Percentiles rank a stretch among this genome's conserved stretches.
Evolutionary conservation across 1,139 yeast species (phyloP).

Genomic region (Oligophagozyma castellii): DNA sequence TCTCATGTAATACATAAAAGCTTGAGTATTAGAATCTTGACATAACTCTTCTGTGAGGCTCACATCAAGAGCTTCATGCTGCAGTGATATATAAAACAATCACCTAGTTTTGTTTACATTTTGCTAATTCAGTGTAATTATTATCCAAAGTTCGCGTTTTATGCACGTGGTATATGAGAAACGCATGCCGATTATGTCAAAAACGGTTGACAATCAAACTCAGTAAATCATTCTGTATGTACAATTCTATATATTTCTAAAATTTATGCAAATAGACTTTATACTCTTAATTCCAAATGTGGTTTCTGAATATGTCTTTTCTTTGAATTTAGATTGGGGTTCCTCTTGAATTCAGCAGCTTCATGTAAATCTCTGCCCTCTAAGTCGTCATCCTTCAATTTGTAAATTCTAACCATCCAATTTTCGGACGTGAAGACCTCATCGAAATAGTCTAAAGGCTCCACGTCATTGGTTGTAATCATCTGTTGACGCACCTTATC

Average conservation of each 20-base stretch:
- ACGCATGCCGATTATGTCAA: too few relatives aligned
- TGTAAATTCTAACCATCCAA: slow-evolving; percentile 92
- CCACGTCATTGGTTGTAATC: slow-evolving; percentile 43
- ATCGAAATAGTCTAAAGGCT: slow-evolving; percentile 63
- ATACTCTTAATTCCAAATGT: slow-evolving; percentile 28
- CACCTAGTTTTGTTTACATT: too few relatives aligned
- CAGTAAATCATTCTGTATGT: slow-evolving; percentile 4
- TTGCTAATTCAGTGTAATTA: too few relatives aligned
- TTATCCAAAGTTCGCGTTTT: too few relatives aligned
- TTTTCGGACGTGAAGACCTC: slow-evolving; percentile 93
- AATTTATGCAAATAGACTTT: slow-evolving; percentile 2
- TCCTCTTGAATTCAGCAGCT: slow-evolving; percentile 35
- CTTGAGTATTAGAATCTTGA: too few relatives aligned
- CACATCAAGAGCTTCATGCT: too few relatives aligned
- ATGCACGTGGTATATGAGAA: too few relatives aligned
- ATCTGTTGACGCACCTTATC: slow-evolving; percentile 87
- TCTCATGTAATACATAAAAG: too few relatives aligned
- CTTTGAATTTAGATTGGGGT: slow-evolving; percentile 28
- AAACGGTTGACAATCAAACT: too few relatives aligned
- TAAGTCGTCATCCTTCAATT: slow-evolving; percentile 79
- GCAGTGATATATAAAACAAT: too few relatives aligned
- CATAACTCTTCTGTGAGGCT: too few relatives aligned
- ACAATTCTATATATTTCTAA: slow-evolving; percentile 1
- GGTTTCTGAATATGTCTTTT: slow-evolving; percentile 39
- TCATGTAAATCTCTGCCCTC: slow-evolving; percentile 61